Conservation (phyloP, 2,329 filamentous ascomycete genomes). For the Ascocoryne sarcoides region DNA sequence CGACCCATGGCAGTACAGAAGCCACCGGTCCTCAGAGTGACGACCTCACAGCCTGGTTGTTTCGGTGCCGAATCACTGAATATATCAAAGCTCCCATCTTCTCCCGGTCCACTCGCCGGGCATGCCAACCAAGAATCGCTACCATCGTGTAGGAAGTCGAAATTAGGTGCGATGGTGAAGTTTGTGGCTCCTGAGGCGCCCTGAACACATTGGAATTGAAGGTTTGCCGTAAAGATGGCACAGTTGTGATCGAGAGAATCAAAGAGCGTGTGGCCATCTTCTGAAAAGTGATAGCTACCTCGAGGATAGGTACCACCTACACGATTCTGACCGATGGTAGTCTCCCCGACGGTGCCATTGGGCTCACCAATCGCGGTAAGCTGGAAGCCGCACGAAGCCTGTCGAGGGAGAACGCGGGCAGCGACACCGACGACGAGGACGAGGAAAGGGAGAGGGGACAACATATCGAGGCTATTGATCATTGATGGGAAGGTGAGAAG, state of each 20-base stretch:
- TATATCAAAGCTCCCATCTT: slow-evolving; percentile 23
- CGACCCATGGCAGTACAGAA: too few species aligned
- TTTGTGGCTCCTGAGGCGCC: slow-evolving; percentile 9
- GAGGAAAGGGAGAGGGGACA: slow-evolving; percentile 5
- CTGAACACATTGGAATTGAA: slow-evolving; percentile 20
- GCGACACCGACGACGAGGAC: slow-evolving; percentile 5
- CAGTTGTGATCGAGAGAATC: slow-evolving; percentile 20
- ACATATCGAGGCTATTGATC: background rate
- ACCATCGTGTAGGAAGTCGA: slow-evolving; percentile 13
- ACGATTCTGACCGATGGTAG: slow-evolving; percentile 20
- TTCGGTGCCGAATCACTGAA: slow-evolving; percentile 16
- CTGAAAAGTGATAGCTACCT: slow-evolving; percentile 15
- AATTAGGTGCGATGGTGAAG: slow-evolving; percentile 18
- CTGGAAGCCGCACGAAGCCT: slow-evolving; percentile 21
- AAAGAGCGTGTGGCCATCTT: slow-evolving; percentile 11
- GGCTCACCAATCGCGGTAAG: slow-evolving; percentile 17
- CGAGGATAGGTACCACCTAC: slow-evolving; percentile 19
- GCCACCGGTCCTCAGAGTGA: slow-evolving; percentile 19
- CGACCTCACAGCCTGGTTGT: slow-evolving; percentile 18
- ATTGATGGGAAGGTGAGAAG: slow-evolving; percentile 1
- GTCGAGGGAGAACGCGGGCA: slow-evolving; percentile 15
- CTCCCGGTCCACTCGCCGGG: slow-evolving; percentile 16
- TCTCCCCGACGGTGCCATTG: slow-evolving; percentile 15
- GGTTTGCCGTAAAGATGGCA: slow-evolving; percentile 14
- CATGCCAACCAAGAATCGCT: slow-evolving; percentile 21